These are phyloP conservation scores for Aspergillus indologenus DNA, from an alignment of 495 filamentous ascomycete genomes.

Conservation along the genomic window DNA sequence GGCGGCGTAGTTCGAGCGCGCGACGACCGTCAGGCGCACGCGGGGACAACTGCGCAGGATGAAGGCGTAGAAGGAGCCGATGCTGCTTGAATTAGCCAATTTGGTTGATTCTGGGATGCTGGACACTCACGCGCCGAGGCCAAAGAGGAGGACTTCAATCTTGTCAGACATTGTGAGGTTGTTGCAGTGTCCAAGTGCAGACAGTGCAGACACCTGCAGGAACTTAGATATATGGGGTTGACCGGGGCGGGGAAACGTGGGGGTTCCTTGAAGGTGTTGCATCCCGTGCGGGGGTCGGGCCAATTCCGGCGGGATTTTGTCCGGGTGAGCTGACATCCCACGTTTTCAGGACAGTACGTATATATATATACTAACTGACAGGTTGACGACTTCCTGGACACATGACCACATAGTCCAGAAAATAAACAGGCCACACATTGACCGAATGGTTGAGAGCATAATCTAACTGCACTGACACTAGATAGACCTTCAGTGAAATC, in stretches of 20 bases:
- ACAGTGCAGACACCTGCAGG: no score
- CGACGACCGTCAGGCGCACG: slow-evolving; percentile 49
- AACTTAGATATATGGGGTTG: background rate
- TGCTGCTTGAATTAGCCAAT: slow-evolving; percentile 22
- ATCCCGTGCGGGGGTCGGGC: background rate
- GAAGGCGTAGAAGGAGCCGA: slow-evolving; percentile 49
- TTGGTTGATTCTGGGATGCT: background rate
- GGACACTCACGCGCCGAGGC: background rate
- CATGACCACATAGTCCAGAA: no score
- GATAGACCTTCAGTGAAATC: no score
- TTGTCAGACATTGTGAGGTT: background rate
- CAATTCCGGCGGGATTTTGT: background rate
- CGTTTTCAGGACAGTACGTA: no score
- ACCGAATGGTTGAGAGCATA: no score
- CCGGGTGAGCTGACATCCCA: background rate
- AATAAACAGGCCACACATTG: no score
- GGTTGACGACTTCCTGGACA: no score
- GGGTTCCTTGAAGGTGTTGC: background rate
- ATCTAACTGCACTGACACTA: no score
- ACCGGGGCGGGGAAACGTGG: background rate
- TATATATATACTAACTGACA: no score
- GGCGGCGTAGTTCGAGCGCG: slow-evolving; percentile 51
- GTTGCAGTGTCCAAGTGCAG: background rate
- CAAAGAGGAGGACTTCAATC: background rate
- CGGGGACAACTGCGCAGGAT: slow-evolving; percentile 38